A percentile compares a stretch with the other conserved stretches of the same genome.
Conservation (phyloP, 2,329 filamentous ascomycete genomes). For the Venturia carpophila region DNA sequence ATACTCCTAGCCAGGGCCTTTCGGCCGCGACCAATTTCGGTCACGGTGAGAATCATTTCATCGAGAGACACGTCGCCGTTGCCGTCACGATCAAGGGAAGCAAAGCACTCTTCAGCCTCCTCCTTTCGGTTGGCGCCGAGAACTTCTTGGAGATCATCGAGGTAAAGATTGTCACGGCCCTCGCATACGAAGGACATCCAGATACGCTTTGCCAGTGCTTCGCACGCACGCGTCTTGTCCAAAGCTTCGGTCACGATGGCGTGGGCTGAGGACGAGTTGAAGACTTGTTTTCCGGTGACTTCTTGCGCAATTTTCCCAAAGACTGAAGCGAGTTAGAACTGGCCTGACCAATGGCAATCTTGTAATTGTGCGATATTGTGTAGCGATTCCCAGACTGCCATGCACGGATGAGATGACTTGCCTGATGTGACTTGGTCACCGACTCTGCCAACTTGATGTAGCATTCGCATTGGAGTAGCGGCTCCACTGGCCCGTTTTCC, state of each 20-base stretch:
- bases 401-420: neutral
- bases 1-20: slow-evolving; percentile 88
- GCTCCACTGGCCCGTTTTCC: slow-evolving; percentile 48
- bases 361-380: neutral
- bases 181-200: slow-evolving; percentile 99
- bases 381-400: neutral
- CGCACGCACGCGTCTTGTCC: slow-evolving; percentile 73
- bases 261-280: slow-evolving; percentile 85
- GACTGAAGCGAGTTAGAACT: slow-evolving; percentile 33
- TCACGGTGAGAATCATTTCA: slow-evolving; percentile 84
- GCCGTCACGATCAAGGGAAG: slow-evolving; percentile 70
- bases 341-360: neutral
- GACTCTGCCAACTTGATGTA: slow-evolving; percentile 62
- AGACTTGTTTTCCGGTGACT: slow-evolving; percentile 90
- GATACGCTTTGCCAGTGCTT: slow-evolving; percentile 86
- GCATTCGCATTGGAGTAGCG: slow-evolving; percentile 68
- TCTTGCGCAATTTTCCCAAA: slow-evolving; percentile 92
- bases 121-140: slow-evolving; percentile 65
- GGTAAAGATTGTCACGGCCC: slow-evolving; percentile 68
- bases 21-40: slow-evolving; percentile 75
- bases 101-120: slow-evolving; percentile 82
- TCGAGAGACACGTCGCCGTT: slow-evolving; percentile 94
- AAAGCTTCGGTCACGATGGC: slow-evolving; percentile 83
- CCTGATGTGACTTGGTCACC: slow-evolving; percentile 84
- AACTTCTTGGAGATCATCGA: slow-evolving; percentile 80